Conservation (phyloP, 23 red algal species). For the Pyropia yezoensis region DNA sequence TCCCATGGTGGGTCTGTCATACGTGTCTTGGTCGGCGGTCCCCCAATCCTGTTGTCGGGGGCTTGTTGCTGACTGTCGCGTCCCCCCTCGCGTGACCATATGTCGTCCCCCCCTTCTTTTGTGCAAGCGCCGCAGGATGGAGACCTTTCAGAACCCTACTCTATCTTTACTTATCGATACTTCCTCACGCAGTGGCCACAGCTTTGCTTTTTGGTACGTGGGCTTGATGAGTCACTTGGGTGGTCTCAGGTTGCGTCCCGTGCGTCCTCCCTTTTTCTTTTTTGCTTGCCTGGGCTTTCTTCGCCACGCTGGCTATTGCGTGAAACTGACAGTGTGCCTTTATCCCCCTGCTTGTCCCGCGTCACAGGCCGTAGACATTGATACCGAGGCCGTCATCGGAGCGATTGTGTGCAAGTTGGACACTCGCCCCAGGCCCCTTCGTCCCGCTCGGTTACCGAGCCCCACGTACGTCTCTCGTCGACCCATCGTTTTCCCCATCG, state of each 20-base stretch:
- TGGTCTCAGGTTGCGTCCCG: not conserved
- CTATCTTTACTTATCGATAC: slow-evolving; percentile 97
- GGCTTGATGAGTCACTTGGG: not conserved
- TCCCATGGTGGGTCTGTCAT: too few species aligned
- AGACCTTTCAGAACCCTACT: slow-evolving; percentile 94
- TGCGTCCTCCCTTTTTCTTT: too few species aligned
- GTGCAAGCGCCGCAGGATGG: slow-evolving; percentile 65
- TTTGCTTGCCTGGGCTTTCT: too few species aligned
- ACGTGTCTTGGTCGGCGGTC: too few species aligned
- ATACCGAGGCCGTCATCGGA: slow-evolving; percentile 41
- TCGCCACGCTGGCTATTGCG: too few species aligned
- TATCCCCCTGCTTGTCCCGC: not conserved
- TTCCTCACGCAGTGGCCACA: slow-evolving; percentile 92
- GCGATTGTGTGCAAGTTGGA: slow-evolving; percentile 84
- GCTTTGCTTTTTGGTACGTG: slow-evolving; percentile 43
- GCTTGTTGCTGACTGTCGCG: too few species aligned
- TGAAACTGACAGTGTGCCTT: not conserved
- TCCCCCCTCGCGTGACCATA: not conserved
- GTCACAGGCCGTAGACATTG: slow-evolving; percentile 9
- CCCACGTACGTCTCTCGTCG: not conserved
- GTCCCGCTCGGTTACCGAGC: not conserved
- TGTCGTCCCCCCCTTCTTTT: slow-evolving; percentile 28
- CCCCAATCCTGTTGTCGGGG: too few species aligned
- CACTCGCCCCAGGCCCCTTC: not conserved
- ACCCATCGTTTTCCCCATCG: not conserved